These are phyloP conservation scores for Fusarium sacchari DNA, from an alignment of 2,329 filamentous ascomycete species.

Conservation along the genomic window DNA sequence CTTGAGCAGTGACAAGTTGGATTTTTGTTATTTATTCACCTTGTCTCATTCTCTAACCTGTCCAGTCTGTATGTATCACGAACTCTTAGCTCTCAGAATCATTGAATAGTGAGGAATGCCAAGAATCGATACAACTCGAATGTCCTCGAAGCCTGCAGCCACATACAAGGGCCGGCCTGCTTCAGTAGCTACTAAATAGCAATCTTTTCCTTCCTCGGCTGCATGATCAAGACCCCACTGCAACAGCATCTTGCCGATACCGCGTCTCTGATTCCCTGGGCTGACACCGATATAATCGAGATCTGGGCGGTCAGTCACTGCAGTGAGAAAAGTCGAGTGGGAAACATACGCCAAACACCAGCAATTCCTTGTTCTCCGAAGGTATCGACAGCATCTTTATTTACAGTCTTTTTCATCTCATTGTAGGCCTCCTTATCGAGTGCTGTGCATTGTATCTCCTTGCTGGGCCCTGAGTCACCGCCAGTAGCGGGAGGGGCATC, in stretches of 20 bases:
- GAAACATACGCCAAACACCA: slow-evolving; percentile 8
- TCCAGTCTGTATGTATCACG: fast-evolving
- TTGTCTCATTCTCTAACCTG: fast-evolving
- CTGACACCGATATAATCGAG: slow-evolving; percentile 15
- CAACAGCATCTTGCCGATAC: slow-evolving; percentile 1
- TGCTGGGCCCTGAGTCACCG: neutral
- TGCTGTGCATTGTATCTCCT: neutral
- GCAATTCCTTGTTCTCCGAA: slow-evolving; percentile 4
- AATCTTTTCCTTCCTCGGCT: neutral
- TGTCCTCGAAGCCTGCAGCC: neutral
- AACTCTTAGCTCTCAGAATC: neutral
- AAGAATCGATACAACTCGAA: neutral
- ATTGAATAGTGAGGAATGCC: slow-evolving; percentile 17
- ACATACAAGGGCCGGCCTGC: slow-evolving; percentile 5
- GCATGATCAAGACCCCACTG: slow-evolving; percentile 2
- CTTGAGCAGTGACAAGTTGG: neutral
- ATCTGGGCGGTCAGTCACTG: neutral
- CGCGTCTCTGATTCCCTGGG: slow-evolving; percentile 2
- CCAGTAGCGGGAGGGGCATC: neutral
- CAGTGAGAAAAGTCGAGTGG: fast-evolving
- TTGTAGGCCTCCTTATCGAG: neutral
- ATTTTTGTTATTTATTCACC: neutral
- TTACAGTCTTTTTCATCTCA: slow-evolving; percentile 5
- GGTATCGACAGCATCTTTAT: neutral
- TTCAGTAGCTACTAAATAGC: slow-evolving; percentile 10